Base-by-base conservation (phyloP, 768 basidiomycete species). In the Trichaptum fuscoviolaceum region DNA sequence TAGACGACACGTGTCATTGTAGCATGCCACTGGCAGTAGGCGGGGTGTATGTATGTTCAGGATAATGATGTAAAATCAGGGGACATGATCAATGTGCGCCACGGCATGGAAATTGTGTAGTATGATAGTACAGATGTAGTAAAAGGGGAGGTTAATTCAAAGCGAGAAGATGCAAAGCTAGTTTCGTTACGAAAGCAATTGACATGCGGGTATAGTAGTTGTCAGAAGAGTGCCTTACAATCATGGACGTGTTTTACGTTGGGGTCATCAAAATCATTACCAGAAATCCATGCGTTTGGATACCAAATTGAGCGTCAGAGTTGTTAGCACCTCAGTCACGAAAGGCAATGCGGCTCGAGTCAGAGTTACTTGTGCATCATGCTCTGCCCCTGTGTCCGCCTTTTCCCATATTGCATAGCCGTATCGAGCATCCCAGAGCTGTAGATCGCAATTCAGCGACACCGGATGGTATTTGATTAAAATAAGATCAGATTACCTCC, bases 321-420 rank as follows among this genome's bases (percentile, higher is more conserved):
- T 90, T 10, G 91, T 89, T 70, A 93, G 74, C 70, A 93, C 85
- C 75, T 93, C 92, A 9, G 91, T 93, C 66, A 91, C 81, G 67
- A 91, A 73, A 25, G 82, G 75, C 64, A 92, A 81, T 58, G 84
- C 87, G 34, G 83, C 76, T 15, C 83, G 79, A 69, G 79, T 83
- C 72, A 93, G 78, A 20, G 83, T 85, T 63, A 92, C 77, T 63
- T 82, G 81, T 4, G 90, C 90, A 67, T 81, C 78, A 75, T 83
- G 85, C 18, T 85, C 80, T 66, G 86, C 84, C 57, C 82, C 80
- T 18, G 87, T 83, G 7, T 83, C 76, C 67, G 81, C 84, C 62
- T 84, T 74, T 71, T 91, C 90, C 88, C 90, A 93, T 25, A 82
- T 77, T 0, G 91, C 92, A 58, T 92, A 72, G 10, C 72, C 66